Evolutionary conservation across 202 grass and related monocot species (phyloP).

Genomic region (Zizania palustris): DNA sequence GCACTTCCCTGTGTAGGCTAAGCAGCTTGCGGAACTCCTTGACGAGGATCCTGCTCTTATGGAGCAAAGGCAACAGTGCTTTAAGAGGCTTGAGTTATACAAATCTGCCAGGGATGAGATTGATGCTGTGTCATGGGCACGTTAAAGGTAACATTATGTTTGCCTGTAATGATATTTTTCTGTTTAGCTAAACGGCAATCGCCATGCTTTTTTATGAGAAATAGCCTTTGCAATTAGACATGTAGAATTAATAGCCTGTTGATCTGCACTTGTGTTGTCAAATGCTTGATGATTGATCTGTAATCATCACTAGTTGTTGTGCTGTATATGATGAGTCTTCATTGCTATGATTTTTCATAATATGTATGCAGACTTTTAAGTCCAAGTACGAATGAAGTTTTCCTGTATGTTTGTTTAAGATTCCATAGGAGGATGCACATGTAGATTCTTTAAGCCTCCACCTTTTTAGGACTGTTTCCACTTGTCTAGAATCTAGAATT

Average conservation of each 20-base stretch:
- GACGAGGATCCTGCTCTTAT: constrained; percentile 88
- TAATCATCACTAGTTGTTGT: neutral
- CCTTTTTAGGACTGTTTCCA: neutral
- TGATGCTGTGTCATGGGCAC: constrained; percentile 67
- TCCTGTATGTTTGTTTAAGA: neutral
- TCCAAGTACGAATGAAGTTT: constrained; percentile 2
- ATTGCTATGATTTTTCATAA: neutral
- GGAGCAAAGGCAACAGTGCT: constrained; percentile 80
- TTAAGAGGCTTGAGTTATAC: constrained; percentile 84
- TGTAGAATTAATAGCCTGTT: constrained; percentile 36
- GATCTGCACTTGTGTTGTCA: constrained; percentile 23
- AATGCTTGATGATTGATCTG: constrained; percentile 22
- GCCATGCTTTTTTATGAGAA: too few species aligned
- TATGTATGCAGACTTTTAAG: constrained; percentile 14
- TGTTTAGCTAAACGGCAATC: neutral
- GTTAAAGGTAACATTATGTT: constrained; percentile 50
- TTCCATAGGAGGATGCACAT: constrained; percentile 19
- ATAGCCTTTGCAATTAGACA: constrained; percentile 21
- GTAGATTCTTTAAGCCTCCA: constrained; percentile 11
- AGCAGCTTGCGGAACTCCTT: constrained; percentile 70
- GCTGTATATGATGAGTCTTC: neutral
- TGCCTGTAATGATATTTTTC: constrained; percentile 15
- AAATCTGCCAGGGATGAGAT: constrained; percentile 93
- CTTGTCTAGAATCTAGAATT: neutral
- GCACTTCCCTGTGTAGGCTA: constrained; percentile 58